Evolutionary conservation across 441 rosid genomes (phyloP).

Genomic region (Omphalea diandra): DNA sequence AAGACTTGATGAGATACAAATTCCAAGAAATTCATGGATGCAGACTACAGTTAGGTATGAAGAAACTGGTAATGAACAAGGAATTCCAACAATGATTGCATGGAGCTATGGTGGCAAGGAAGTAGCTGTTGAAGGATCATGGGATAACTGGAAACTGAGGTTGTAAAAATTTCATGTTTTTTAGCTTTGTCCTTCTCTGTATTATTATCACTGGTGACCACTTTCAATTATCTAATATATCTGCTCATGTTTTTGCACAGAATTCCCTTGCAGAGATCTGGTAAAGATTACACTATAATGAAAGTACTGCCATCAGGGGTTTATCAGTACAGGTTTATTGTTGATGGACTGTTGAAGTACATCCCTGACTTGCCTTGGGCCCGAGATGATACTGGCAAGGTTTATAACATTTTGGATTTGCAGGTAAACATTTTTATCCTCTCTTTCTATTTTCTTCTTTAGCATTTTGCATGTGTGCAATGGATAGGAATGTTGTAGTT

Average conservation of each 20-base stretch:
- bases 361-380: conserved; percentile 82
- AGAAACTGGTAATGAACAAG: conserved; percentile 62
- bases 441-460: not conserved
- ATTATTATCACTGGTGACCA: not conserved
- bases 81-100: conserved; percentile 90
- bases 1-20: conserved; percentile 84
- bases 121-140: conserved; percentile 90
- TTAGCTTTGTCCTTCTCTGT: not conserved
- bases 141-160: conserved; percentile 96
- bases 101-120: conserved; percentile 89
- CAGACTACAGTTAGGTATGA: conserved; percentile 50
- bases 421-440: conserved; percentile 38
- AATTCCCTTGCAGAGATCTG: conserved; percentile 80
- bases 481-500: not conserved
- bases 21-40: conserved; percentile 66
- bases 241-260: conserved; percentile 46
- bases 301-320: conserved; percentile 95
- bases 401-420: conserved; percentile 82
- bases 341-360: conserved; percentile 89
- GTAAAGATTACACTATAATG: conserved; percentile 89
- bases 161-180: conserved; percentile 21
- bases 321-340: conserved; percentile 83
- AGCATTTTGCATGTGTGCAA: not conserved
- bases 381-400: conserved; percentile 71
- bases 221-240: conserved; percentile 9